phyloP scores from a whole-genome alignment of 2,329 filamentous ascomycete genomes.

The Fusarium armeniacum region DNA sequence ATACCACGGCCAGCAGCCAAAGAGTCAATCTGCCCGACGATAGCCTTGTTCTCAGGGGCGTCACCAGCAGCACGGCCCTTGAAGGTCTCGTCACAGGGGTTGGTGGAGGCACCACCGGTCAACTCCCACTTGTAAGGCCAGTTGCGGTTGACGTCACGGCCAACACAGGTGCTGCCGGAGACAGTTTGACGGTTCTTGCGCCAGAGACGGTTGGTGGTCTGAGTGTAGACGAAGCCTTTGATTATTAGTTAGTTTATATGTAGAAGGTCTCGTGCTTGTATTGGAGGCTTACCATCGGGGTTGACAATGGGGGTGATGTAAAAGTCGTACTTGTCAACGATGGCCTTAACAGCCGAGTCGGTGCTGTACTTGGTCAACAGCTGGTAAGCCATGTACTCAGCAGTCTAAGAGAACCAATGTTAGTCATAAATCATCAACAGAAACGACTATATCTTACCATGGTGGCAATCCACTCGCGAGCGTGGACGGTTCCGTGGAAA shows the following conservation, averaged over 20 bases:
- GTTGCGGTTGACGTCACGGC: conserved; percentile 71
- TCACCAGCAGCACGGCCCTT: conserved; percentile 60
- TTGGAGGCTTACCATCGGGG: conserved; percentile 64
- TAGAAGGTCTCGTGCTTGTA: no score
- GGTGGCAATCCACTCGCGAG: conserved; percentile 39
- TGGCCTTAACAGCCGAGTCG: conserved; percentile 46
- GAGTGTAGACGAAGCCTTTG: conserved; percentile 61
- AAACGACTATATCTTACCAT: conserved; percentile 8
- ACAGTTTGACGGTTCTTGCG: conserved; percentile 69
- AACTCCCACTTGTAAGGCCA: conserved; percentile 69
- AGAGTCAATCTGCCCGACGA: conserved; percentile 55
- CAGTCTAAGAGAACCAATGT: neutral
- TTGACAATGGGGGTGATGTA: conserved; percentile 75
- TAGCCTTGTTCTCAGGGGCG: conserved; percentile 65
- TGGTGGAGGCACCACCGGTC: conserved; percentile 64
- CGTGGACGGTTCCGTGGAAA: conserved; percentile 39
- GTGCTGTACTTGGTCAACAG: conserved; percentile 36
- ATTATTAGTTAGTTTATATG: no score
- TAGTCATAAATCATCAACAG: accelerated
- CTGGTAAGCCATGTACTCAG: conserved; percentile 39
- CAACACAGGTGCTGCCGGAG: conserved; percentile 60
- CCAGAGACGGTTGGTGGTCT: conserved; percentile 70
- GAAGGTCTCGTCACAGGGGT: conserved; percentile 67
- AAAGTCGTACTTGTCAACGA: conserved; percentile 75
- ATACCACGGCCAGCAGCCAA: conserved; percentile 58